phyloP scores from a whole-genome alignment of 805 yeast genomes.

The Komagataella mondaviorum region DNA sequence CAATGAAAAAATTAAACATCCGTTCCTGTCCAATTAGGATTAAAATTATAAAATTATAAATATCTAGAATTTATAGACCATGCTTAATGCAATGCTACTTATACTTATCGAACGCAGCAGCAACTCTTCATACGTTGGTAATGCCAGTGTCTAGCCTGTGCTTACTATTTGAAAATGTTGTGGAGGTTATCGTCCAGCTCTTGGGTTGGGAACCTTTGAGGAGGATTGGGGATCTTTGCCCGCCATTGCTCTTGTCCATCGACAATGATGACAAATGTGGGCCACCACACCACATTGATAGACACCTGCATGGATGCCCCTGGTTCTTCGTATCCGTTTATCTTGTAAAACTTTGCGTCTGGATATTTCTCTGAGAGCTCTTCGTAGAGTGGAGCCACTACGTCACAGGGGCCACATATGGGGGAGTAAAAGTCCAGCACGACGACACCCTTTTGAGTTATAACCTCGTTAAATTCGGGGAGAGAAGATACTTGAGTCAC shows the following conservation, averaged over 20 bases:
- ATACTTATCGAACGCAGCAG: neutral
- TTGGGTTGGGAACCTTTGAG: neutral
- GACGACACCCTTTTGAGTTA: neutral
- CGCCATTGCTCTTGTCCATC: neutral
- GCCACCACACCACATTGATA: neutral
- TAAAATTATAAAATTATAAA: too few relatives aligned
- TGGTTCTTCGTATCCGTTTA: neutral
- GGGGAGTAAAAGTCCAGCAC: neutral
- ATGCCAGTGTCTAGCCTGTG: neutral
- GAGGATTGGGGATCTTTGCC: neutral
- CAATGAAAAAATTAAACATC: too few relatives aligned
- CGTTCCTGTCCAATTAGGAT: neutral
- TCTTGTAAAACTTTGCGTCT: neutral
- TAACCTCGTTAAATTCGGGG: neutral
- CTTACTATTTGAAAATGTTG: neutral
- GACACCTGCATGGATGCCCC: neutral
- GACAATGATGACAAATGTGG: neutral
- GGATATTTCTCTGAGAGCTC: neutral
- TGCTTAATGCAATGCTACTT: neutral
- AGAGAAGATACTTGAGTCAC: neutral
- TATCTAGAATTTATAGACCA: neutral
- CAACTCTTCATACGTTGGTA: neutral
- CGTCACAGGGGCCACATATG: neutral
- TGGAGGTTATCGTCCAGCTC: neutral
- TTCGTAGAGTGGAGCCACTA: neutral